These are phyloP conservation scores for Petrea volubilis DNA, from an alignment of 257 asterid species.

Conservation along the genomic window DNA sequence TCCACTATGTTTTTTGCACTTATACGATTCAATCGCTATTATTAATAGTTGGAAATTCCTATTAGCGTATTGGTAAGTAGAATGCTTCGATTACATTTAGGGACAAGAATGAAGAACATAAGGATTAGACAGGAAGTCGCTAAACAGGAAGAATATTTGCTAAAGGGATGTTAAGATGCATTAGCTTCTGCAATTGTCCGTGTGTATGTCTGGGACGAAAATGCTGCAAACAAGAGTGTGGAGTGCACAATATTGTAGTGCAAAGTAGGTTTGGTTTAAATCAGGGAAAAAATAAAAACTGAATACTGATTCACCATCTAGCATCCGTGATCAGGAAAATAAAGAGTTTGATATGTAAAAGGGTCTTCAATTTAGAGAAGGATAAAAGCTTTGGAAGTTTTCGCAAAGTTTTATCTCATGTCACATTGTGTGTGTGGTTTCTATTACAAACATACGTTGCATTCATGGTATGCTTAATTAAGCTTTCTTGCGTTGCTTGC, in stretches of 20 bases:
- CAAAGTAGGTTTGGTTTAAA: neutral
- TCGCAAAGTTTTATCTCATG: neutral
- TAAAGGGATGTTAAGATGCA: neutral
- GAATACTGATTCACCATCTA: neutral
- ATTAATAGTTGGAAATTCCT: no score
- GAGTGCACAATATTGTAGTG: neutral
- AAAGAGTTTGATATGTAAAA: neutral
- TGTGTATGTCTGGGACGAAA: neutral
- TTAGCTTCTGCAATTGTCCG: neutral
- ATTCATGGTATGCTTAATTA: no score
- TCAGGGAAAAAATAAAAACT: neutral
- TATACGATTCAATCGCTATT: no score
- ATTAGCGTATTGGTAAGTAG: no score
- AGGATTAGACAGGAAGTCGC: no score
- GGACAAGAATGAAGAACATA: no score
- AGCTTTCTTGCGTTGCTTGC: neutral
- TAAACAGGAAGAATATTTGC: neutral
- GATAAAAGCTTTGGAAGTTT: neutral
- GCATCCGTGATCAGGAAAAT: neutral
- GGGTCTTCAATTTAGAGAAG: no score
- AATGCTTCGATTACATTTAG: no score
- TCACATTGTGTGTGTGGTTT: neutral
- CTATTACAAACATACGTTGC: no score
- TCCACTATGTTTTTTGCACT: no score
- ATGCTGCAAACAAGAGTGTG: neutral